Evolutionary conservation across 169 alveolate genomes (phyloP).

Genomic region (Plasmodium vinckei): DNA sequence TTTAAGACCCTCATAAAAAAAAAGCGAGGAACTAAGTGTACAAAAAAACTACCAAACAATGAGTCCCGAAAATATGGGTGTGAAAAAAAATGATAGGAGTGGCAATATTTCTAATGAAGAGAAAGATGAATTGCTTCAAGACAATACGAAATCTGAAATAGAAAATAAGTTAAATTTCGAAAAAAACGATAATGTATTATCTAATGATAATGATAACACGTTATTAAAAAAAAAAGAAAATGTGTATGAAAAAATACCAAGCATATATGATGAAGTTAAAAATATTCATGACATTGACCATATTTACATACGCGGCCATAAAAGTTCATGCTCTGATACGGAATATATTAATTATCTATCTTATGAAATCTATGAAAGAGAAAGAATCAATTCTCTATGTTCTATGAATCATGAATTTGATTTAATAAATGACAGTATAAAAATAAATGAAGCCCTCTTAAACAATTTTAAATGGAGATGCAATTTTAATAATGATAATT

Average conservation of each 20-base stretch:
- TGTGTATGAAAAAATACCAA: conserved; percentile 8
- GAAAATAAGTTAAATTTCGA: no score
- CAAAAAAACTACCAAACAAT: no score
- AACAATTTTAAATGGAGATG: background rate
- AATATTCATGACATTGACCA: conserved; percentile 16
- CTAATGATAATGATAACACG: background rate
- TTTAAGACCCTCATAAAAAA: no score
- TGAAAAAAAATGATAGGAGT: no score
- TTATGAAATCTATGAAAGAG: background rate
- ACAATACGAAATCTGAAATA: no score
- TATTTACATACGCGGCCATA: conserved; percentile 10
- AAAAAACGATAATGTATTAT: no score
- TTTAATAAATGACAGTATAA: background rate
- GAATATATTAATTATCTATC: conserved; percentile 4
- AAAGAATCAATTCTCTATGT: conserved; percentile 7
- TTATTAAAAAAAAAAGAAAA: conserved; percentile 26
- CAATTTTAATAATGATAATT: background rate
- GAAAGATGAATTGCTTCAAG: no score
- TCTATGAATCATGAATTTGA: background rate
- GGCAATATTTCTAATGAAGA: no score
- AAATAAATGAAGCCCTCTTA: conserved; percentile 25
- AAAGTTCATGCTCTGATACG: conserved; percentile 7
- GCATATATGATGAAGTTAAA: conserved; percentile 3
- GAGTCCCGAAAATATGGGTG: no score
- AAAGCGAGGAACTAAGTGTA: no score